These are phyloP conservation scores for Saprolegnia parasitica DNA, from an alignment of 352 stramenopile species.

Conservation along the genomic window DNA sequence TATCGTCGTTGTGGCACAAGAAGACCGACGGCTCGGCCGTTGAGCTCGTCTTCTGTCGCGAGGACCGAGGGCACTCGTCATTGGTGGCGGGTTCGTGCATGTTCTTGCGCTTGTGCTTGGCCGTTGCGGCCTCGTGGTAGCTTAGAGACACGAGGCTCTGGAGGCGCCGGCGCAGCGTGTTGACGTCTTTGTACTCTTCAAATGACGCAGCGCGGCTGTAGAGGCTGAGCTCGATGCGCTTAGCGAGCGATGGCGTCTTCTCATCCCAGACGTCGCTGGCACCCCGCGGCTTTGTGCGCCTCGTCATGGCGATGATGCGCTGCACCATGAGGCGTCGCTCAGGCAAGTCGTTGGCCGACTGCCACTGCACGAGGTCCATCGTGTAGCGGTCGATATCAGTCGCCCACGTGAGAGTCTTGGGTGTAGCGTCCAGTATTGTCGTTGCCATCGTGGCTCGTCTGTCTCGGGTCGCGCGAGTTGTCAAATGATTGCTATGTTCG, in stretches of 20 bases:
- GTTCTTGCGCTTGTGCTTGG: constrained; percentile 35
- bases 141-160: constrained; percentile 84
- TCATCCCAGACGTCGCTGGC: constrained; percentile 37
- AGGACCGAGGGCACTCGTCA: not conserved
- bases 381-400: constrained; percentile 54
- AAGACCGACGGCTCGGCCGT: constrained; percentile 36
- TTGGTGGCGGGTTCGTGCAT: constrained; percentile 14
- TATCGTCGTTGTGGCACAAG: constrained; percentile 66
- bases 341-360: constrained; percentile 50
- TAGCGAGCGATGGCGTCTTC: constrained; percentile 73
- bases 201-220: constrained; percentile 79
- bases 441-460: not conserved
- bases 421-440: not conserved
- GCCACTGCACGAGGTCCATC: constrained; percentile 70
- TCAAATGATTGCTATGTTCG: constrained; percentile 8
- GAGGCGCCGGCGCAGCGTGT: constrained; percentile 69
- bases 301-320: constrained; percentile 61
- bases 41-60: constrained; percentile 2
- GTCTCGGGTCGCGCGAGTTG: constrained; percentile 14
- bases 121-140: constrained; percentile 76
- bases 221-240: constrained; percentile 80
- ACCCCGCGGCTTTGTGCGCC: constrained; percentile 36
- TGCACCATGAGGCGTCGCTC: constrained; percentile 64
- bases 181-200: constrained; percentile 79
- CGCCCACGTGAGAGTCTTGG: not conserved